Conservation (phyloP, 2,329 filamentous ascomycete genomes). For the Trichoderma citrinoviride region DNA sequence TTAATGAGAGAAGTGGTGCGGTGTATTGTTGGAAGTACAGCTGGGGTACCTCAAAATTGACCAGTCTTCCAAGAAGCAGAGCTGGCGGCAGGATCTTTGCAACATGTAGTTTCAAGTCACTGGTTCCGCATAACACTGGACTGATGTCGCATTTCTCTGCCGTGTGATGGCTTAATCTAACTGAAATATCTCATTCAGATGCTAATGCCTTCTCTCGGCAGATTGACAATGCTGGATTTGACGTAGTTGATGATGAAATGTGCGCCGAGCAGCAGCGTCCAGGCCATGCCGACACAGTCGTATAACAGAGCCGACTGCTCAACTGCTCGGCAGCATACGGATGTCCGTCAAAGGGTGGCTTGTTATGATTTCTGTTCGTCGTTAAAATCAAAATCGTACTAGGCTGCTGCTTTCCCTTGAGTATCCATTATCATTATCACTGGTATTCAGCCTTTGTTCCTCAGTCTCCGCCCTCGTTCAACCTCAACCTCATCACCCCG, state of each 20-base stretch:
- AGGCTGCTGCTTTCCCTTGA: too few relatives aligned
- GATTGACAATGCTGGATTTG: background rate
- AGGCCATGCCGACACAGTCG: background rate
- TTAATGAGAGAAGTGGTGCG: background rate
- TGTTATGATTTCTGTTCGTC: too few relatives aligned
- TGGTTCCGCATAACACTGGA: constrained; percentile 1
- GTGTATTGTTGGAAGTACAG: background rate
- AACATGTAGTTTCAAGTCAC: background rate
- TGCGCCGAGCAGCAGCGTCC: background rate
- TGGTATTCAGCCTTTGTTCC: background rate
- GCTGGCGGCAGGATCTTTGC: background rate
- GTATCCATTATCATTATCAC: too few relatives aligned
- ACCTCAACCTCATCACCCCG: background rate
- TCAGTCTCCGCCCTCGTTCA: background rate
- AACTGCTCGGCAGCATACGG: background rate
- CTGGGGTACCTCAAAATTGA: background rate
- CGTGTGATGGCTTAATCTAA: constrained; percentile 13
- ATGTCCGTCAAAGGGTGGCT: too few relatives aligned
- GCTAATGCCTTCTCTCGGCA: background rate
- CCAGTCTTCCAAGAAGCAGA: background rate
- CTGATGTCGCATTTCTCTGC: constrained; percentile 9
- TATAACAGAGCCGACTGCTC: background rate
- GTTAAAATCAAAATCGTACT: too few relatives aligned
- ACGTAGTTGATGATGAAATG: background rate
- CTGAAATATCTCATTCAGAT: constrained; percentile 4